Conservation (phyloP, 2,329 filamentous ascomycete species). For the Colletotrichum australisinense region DNA sequence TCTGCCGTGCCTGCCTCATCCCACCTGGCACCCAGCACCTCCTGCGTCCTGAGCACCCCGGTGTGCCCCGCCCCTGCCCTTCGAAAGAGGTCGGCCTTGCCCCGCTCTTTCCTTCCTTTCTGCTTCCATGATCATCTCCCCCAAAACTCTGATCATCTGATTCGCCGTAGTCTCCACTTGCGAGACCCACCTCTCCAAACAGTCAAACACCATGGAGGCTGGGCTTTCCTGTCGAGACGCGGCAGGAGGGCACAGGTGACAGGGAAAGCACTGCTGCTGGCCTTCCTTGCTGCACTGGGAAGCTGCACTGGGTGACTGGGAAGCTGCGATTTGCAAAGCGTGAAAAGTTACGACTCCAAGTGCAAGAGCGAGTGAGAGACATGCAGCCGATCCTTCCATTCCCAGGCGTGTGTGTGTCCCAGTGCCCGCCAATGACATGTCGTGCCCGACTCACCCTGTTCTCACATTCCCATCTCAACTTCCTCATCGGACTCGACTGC, state of each 20-base stretch:
- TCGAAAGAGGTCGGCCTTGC: background rate
- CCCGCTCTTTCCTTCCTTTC: constrained; percentile 27
- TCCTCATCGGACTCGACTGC: background rate
- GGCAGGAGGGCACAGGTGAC: background rate
- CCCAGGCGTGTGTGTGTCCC: background rate
- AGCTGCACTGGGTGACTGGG: no score
- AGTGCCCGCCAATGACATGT: background rate
- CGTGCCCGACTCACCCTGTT: background rate
- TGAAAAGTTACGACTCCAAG: background rate
- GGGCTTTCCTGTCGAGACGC: background rate
- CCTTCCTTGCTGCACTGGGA: no score
- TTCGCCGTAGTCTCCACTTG: constrained; percentile 7
- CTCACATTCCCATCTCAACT: background rate
- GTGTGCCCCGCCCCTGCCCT: background rate
- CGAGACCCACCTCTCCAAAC: background rate
- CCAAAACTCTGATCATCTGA: constrained; percentile 7
- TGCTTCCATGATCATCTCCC: constrained; percentile 1
- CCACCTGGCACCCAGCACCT: background rate
- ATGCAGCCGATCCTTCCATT: background rate
- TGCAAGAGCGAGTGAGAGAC: background rate
- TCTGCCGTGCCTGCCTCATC: no score
- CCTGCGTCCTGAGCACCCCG: background rate
- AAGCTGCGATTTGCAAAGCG: no score
- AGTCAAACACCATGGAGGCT: background rate
- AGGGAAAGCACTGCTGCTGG: no score